Conservation (phyloP, 306 rosid species). For the Urtica urens region DNA sequence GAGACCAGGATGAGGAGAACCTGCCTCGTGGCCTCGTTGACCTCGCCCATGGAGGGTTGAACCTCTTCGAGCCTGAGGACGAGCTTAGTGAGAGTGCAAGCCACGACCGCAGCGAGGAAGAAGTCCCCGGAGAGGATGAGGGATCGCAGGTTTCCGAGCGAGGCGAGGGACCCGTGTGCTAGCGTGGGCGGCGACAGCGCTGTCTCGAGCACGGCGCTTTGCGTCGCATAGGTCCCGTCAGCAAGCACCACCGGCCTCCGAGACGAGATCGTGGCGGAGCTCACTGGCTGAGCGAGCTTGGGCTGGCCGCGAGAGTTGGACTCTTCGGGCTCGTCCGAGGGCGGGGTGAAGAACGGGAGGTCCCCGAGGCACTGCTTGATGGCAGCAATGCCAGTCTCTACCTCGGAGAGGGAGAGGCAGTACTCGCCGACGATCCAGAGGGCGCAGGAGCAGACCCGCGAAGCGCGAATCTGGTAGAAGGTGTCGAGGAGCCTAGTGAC, state of each 20-base stretch:
- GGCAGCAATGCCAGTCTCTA: conserved; percentile 62
- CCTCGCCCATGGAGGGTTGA: conserved; percentile 76
- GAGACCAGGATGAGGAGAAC: conserved; percentile 75
- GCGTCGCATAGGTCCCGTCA: conserved; percentile 98
- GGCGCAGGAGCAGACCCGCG: conserved; percentile 86
- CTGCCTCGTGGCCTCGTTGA: conserved; percentile 52
- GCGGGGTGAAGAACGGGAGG: conserved; percentile 65
- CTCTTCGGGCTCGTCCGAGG: conserved; percentile 64
- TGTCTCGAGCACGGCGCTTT: conserved; percentile 92
- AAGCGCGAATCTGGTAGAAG: conserved; percentile 85
- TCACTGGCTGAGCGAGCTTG: conserved; percentile 30
- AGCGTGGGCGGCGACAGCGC: conserved; percentile 78
- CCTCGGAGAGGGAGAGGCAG: conserved; percentile 81
- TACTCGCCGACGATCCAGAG: conserved; percentile 97
- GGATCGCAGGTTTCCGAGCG: conserved; percentile 81
- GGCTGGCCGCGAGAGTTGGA: conserved; percentile 52
- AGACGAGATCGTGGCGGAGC: conserved; percentile 63
- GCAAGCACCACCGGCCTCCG: conserved; percentile 93
- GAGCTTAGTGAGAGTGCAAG: conserved; percentile 84
- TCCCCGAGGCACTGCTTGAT: conserved; percentile 95
- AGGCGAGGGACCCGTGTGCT: conserved; percentile 65
- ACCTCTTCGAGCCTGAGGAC: conserved; percentile 87
- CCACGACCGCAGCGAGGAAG: conserved; percentile 81
- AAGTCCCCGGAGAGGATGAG: conserved; percentile 87
- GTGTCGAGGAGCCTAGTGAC: conserved; percentile 84